Evolutionary conservation across 306 rosid genomes (phyloP).

Genomic region (Potentilla sterilis): DNA sequence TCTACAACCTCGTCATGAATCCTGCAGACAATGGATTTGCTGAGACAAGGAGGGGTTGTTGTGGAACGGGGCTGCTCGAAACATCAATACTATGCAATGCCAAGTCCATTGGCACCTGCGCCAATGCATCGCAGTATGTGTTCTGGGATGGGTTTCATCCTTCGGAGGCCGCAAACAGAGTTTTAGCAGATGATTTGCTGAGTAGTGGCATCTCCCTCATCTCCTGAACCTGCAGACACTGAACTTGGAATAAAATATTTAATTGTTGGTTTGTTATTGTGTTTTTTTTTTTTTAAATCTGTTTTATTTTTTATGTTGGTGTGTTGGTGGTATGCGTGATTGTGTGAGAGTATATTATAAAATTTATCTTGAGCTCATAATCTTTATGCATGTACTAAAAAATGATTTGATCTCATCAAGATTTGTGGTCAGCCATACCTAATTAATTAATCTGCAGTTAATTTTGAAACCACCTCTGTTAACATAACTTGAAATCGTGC

Average conservation of each 20-base stretch:
- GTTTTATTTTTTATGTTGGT: background rate
- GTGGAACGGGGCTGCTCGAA: slow-evolving; percentile 72
- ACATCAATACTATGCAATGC: slow-evolving; percentile 57
- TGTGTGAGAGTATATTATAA: background rate
- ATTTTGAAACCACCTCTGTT: no score
- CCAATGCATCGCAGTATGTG: slow-evolving; percentile 65
- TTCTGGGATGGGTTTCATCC: slow-evolving; percentile 87
- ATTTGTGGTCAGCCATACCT: background rate
- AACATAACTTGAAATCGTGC: no score
- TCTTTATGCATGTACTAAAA: background rate
- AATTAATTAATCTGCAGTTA: no score
- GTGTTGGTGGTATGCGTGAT: background rate
- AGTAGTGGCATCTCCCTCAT: slow-evolving; percentile 50
- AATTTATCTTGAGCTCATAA: background rate
- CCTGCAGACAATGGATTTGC: slow-evolving; percentile 61
- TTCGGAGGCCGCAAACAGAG: slow-evolving; percentile 53
- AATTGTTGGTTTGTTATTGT: background rate
- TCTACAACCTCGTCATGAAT: slow-evolving; percentile 45
- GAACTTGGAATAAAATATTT: background rate
- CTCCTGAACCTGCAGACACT: background rate
- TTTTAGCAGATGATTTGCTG: slow-evolving; percentile 41
- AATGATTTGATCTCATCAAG: background rate
- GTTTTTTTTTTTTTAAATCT: background rate
- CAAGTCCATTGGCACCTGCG: slow-evolving; percentile 55
- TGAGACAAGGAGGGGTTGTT: slow-evolving; percentile 65